Conservation (phyloP, 116 monocot species). For the Phalaenopsis hybrid region DNA sequence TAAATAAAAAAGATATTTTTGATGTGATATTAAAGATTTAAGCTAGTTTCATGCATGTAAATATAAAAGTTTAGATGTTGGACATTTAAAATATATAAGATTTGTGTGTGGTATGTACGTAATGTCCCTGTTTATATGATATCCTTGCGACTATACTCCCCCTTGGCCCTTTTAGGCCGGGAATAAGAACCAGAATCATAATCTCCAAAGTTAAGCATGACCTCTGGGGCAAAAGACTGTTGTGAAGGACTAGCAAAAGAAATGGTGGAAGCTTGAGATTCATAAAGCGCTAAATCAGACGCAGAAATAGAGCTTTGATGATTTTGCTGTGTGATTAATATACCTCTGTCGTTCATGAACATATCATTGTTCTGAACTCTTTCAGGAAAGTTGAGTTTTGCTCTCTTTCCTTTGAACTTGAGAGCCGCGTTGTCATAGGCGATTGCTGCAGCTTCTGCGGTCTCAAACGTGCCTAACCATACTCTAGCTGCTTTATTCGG, state of each 20-base stretch:
- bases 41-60: too few species aligned
- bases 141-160: neutral
- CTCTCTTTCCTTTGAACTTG: slow-evolving; percentile 13
- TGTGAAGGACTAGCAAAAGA: neutral
- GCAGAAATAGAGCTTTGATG: neutral
- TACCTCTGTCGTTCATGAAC: neutral
- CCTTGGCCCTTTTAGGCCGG: neutral
- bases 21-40: too few species aligned
- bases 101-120: too few species aligned
- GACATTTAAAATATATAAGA: too few species aligned
- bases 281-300: neutral
- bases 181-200: neutral
- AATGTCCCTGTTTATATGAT: neutral
- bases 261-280: neutral
- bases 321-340: neutral
- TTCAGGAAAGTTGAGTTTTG: slow-evolving; percentile 21
- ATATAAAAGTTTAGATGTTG: too few species aligned
- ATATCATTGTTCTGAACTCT: neutral
- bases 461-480: slow-evolving; percentile 23
- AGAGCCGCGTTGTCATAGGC: slow-evolving; percentile 20
- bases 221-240: neutral
- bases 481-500: slow-evolving; percentile 18
- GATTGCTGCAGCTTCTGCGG: slow-evolving; percentile 12
- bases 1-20: too few species aligned
- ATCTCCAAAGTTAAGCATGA: neutral